Evolutionary conservation across 2,329 filamentous ascomycete genomes (phyloP), one percentile per base, ranked within the genome.

Genomic region (Ramularia endophylla): DNA sequence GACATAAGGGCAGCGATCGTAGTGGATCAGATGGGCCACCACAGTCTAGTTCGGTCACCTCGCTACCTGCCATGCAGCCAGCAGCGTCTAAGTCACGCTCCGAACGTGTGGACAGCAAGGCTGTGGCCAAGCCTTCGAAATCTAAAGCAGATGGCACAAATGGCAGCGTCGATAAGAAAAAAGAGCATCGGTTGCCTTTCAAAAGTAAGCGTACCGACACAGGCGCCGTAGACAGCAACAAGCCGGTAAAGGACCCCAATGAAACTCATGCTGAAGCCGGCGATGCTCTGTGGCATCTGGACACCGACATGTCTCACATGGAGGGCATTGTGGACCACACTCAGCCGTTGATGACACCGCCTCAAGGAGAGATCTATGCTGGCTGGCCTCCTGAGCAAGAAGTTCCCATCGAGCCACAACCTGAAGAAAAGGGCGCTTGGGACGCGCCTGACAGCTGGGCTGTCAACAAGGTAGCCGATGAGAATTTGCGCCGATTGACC

Each of bases 391-490:
- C 48, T 12, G 61, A 65, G 8, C 61, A 65, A 13, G 40, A 48
- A 17, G 36, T 50, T 42, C 39, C 46, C 41, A 38, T 45, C 27
- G 41, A 36, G 8, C 39, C 46, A 40, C 29, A 32, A 35, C 36
- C 37, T 7, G 57, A 59, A 32, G 63, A 67, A 22, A 61, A 64
- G 41, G 67, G 63, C n/a, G 78, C 79, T 3, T 98, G 90, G 90
- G 86, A 94, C 62, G 89, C 89, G 3, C 90, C 92, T 1, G 90
- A 97, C 63, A 95, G 89, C 61, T 98, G 92, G 92, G 88, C 86
- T 37, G 90, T 97, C 18, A 86, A 85, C 53, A 81, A 80, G 43
- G 66, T 70, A 28, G 78, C 77, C 6, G 81, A 87, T 52, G 83
- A 87, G 40, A 75, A 75, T 47, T 69, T 73, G 38, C 64, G 67